phyloP scores from a whole-genome alignment of 2,329 filamentous ascomycete species.

The Alternaria ethzedia region DNA sequence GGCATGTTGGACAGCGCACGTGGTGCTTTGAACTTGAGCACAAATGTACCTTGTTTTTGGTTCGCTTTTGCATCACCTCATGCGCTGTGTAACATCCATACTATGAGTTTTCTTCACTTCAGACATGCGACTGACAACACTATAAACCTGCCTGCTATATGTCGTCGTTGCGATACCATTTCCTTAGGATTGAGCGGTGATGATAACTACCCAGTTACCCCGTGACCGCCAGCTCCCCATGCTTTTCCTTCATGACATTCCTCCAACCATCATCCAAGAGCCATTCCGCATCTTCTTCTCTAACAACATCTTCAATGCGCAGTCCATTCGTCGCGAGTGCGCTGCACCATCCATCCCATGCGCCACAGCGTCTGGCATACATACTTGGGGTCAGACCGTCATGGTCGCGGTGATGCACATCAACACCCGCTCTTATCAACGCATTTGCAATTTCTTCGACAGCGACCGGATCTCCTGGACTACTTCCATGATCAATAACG shows the following conservation, averaged over 20 bases:
- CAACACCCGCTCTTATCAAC: conserved; percentile 2
- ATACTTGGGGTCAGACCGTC: conserved; percentile 5
- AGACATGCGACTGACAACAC: no score
- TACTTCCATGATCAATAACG: not conserved
- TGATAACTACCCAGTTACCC: not conserved
- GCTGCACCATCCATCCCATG: conserved; percentile 10
- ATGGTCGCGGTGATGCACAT: not conserved
- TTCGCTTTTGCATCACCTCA: not conserved
- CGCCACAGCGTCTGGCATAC: not conserved
- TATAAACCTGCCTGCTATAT: no score
- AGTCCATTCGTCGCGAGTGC: conserved; percentile 4
- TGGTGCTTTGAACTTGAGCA: not conserved
- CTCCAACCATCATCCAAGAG: conserved; percentile 3
- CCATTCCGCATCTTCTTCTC: conserved; percentile 6
- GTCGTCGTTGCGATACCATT: not conserved
- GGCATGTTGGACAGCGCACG: not conserved
- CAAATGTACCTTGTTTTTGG: not conserved
- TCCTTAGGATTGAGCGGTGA: not conserved
- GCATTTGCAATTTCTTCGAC: not conserved
- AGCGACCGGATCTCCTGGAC: not conserved
- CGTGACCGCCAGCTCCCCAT: not conserved
- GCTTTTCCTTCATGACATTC: not conserved
- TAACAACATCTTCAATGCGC: conserved; percentile 3
- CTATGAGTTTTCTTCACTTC: no score
- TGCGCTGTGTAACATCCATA: not conserved